Evolutionary conservation across 495 filamentous ascomycete species (phyloP).

Genomic region (Penicillium arizonense): DNA sequence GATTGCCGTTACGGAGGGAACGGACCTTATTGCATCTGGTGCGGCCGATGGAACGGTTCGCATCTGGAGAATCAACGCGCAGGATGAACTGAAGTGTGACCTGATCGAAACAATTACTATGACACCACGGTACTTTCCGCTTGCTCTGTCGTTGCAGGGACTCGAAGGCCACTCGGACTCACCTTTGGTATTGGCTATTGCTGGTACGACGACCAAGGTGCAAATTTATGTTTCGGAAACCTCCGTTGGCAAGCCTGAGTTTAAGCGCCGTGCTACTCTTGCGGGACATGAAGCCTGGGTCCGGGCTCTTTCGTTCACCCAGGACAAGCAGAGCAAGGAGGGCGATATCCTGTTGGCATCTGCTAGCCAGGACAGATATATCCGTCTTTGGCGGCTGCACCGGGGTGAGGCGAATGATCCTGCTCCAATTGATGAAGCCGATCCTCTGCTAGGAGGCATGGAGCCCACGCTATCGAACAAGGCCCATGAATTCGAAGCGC

Average conservation of each 20-base stretch:
- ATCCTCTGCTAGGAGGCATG: slow-evolving; percentile 59
- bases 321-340: slow-evolving; percentile 51
- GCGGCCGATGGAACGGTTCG: slow-evolving; percentile 80
- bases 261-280: slow-evolving; percentile 74
- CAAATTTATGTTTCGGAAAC: slow-evolving; percentile 68
- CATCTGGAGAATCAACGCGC: slow-evolving; percentile 63
- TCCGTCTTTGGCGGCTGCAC: slow-evolving; percentile 88
- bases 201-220: slow-evolving; percentile 74
- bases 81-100: slow-evolving; percentile 33
- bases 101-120: slow-evolving; percentile 71
- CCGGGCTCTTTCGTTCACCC: slow-evolving; percentile 73
- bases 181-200: slow-evolving; percentile 69
- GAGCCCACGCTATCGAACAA: slow-evolving; percentile 76
- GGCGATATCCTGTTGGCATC: slow-evolving; percentile 84
- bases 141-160: slow-evolving; percentile 64
- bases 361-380: slow-evolving; percentile 95
- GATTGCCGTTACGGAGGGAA: slow-evolving; percentile 56
- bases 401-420: slow-evolving; percentile 50
- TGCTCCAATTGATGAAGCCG: slow-evolving; percentile 38
- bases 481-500: slow-evolving; percentile 66
- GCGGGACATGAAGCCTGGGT: slow-evolving; percentile 96
- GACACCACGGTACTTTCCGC: slow-evolving; percentile 74
- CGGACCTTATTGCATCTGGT: slow-evolving; percentile 65
- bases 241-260: slow-evolving; percentile 38
- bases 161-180: slow-evolving; percentile 51